Evolutionary conservation across 225 moss, liverwort and hornwort genomes (phyloP), one percentile per base, ranked within the genome.

Genomic region (Physcomitrellopsis africana): DNA sequence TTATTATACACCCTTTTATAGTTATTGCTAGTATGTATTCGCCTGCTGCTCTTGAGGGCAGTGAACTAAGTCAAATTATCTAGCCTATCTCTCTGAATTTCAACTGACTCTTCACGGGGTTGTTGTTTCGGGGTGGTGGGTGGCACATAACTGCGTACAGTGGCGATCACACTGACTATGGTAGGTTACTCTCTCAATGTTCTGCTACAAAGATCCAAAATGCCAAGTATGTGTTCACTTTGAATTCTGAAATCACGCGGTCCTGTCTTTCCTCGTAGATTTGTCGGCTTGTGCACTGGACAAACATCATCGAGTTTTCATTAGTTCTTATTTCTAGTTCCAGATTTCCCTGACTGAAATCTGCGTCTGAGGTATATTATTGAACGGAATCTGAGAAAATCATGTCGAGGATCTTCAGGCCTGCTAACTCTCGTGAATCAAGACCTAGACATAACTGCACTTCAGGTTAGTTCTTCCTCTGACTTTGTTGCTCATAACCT

Each of bases 131-230:
- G 67, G 48, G 32, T 49, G 67, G 67, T 59, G 67, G 56, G 49
- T 75, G 62, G 84, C 74, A 66, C 56, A 66, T 66, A 74, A 22
- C 65, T 76, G 60, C 7, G 15, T 48, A 11, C 78, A 97, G 96
- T 80, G 95, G 93, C 74, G 89, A 92, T 74, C 99, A 99, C 43
- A 93, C 92, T 47, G 99, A 99, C 77, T 99, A 99, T 79, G 99
- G 97, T 97, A 91, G 8, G 84, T 56, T 19, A 60, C 55, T 17
- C 56, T 62, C 61, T 67, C 60, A 51, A 70, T 51, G 23, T 11
- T 44, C 46, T 23, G 47, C 66, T 60, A 20, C 26, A 69, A 58
- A 72, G 65, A 41, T 75, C 16, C 13, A 75, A 73, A 46, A 46
- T 54, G 59, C n/a, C n/a, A n/a, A n/a, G 23, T 60, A 59, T 55